Evolutionary conservation across 495 filamentous ascomycete species (phyloP).

Genomic region (Penicillium parvum): DNA sequence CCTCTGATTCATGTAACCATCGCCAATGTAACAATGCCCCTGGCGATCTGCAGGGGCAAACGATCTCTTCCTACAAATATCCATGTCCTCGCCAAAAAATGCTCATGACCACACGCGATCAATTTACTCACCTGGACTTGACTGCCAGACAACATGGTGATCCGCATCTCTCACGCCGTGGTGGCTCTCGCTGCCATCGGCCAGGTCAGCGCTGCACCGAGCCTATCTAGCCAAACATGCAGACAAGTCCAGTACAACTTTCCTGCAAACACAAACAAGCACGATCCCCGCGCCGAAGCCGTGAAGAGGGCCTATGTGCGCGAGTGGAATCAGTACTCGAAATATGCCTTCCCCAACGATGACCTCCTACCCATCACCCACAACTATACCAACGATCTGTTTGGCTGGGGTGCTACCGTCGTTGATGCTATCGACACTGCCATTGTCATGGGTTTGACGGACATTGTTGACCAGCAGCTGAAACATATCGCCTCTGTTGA

Average conservation of each 20-base stretch:
- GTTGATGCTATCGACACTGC: slow-evolving; percentile 24
- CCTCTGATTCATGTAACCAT: too few relatives aligned
- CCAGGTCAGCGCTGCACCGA: slow-evolving; percentile 1
- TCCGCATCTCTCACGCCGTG: slow-evolving; percentile 7
- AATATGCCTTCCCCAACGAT: slow-evolving; percentile 19
- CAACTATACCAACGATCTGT: slow-evolving; percentile 15
- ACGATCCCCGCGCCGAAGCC: slow-evolving; percentile 16
- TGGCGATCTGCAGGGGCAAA: slow-evolving; percentile 8
- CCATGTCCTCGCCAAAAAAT: too few relatives aligned
- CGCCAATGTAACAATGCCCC: slow-evolving; percentile 15
- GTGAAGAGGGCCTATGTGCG: slow-evolving; percentile 19
- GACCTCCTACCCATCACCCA: slow-evolving; percentile 18
- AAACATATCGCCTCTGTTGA: slow-evolving; percentile 18
- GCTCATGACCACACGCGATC: too few relatives aligned
- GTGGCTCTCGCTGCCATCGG: neutral
- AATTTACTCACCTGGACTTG: too few relatives aligned
- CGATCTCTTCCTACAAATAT: too few relatives aligned
- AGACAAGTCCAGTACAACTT: slow-evolving; percentile 19
- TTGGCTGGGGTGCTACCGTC: slow-evolving; percentile 21
- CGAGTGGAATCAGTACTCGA: slow-evolving; percentile 19
- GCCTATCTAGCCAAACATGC: slow-evolving; percentile 7
- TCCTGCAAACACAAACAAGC: slow-evolving; percentile 16
- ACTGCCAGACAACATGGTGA: slow-evolving; percentile 7
- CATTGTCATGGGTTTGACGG: slow-evolving; percentile 22
- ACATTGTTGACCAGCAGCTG: slow-evolving; percentile 20